Conservation (phyloP, 2,329 filamentous ascomycete genomes). For the Ascochyta clinopodiicola region DNA sequence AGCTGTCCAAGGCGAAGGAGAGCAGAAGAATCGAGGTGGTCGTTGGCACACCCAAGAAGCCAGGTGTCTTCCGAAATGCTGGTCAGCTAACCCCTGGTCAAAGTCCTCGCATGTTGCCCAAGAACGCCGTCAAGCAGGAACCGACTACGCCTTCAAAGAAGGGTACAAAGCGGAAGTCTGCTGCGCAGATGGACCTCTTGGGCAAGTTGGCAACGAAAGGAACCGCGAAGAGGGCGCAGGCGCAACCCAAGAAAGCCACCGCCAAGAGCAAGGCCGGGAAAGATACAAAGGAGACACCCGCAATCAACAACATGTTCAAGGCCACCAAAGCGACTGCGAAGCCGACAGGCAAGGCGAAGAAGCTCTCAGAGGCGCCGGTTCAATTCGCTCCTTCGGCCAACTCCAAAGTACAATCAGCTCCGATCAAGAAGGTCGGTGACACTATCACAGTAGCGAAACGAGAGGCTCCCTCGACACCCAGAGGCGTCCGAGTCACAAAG, state of each 20-base stretch:
- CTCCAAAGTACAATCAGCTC: conserved; percentile 8
- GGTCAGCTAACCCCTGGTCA: conserved; percentile 46
- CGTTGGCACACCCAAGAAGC: conserved; percentile 43
- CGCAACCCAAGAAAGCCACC: conserved; percentile 39
- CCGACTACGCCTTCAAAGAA: conserved; percentile 42
- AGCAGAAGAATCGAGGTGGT: conserved; percentile 43
- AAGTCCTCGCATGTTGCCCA: conserved; percentile 43
- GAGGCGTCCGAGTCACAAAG: conserved; percentile 27
- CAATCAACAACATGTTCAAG: conserved; percentile 41
- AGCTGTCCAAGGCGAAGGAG: conserved; percentile 40
- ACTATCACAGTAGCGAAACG: conserved; percentile 14
- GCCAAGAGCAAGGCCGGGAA: conserved; percentile 38
- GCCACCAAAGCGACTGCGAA: conserved; percentile 34
- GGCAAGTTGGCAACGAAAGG: conserved; percentile 33
- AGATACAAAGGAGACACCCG: conserved; percentile 27
- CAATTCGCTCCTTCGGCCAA: not conserved
- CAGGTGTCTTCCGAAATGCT: conserved; percentile 34
- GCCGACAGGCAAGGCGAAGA: conserved; percentile 22
- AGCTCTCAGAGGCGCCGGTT: conserved; percentile 4
- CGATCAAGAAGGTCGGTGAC: conserved; percentile 22
- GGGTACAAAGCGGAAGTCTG: conserved; percentile 41
- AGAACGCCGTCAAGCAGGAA: conserved; percentile 30
- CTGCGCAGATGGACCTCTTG: conserved; percentile 29
- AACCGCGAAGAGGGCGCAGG: conserved; percentile 31
- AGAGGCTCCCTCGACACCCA: conserved; percentile 31